Base-by-base conservation (phyloP, 805 yeast genomes). In the Sugiyamaella mastotermitis region DNA sequence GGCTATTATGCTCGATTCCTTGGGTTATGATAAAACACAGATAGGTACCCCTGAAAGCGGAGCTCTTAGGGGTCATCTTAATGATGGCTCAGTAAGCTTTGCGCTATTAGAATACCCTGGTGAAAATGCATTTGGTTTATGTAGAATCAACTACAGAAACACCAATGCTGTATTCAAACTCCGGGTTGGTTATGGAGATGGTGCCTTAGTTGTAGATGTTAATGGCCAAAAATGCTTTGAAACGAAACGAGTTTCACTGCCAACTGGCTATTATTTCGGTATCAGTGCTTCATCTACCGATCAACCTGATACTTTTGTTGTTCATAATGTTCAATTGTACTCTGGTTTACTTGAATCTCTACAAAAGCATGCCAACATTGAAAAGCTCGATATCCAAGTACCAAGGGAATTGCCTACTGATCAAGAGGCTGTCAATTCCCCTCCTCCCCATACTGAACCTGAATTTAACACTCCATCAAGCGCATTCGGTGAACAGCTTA, bases 41-140 rank as follows among this genome's bases (percentile, higher is more conserved):
- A 35, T 42, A 21, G 43, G 41, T 10, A 40, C 35, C 10, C 43
- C 40, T 16, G 38, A 33, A 5, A 47, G 37, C n/a, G 53, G 50
- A 5, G 50, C 61, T 16, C 47, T 61, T 16, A 55, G 66, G 5
- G 69, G 65, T 14, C 68, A 64, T 48, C 47, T 64, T 20, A 64
- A 62, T 38, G 68, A 65, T 35, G 68, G 68, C 11, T 26, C 56
- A 9, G 39, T 37, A 11, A 24, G 45, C 14, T 62, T 60, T 37
- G 8, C 48, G 14, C 14, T 24, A 7, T 22, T 49, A 32, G 39
- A 45, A 8, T 37, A 46, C 21, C 58, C 62, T 3, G 48, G 43
- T 22, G 37, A 48, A 18, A 56, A 58, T 37, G 57, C 69, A 11
- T 56, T 64, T 40, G 55, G 58, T 7, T 45, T 53, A 41, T 64